Conservation (phyloP, 176 grass and related monocot species). For the Areca catechu region DNA sequence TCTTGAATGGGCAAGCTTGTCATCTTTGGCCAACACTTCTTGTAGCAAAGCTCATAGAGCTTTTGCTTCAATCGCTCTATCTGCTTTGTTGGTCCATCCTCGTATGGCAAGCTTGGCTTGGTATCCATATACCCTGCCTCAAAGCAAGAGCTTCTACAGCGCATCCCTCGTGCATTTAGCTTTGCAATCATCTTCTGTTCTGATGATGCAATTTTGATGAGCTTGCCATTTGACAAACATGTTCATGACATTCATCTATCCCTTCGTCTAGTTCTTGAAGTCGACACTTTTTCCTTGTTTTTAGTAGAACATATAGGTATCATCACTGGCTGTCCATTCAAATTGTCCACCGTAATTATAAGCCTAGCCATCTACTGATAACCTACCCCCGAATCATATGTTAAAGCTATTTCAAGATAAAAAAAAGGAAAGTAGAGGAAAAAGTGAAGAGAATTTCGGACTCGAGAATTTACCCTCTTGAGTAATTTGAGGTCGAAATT, state of each 20-base stretch:
- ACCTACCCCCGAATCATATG: slow-evolving; percentile 15
- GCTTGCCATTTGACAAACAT: slow-evolving; percentile 35
- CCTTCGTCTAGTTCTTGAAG: slow-evolving; percentile 46
- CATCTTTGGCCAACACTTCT: not conserved
- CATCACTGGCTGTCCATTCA: slow-evolving; percentile 64
- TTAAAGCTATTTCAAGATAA: not conserved
- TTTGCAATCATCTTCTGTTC: slow-evolving; percentile 65
- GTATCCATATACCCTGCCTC: not conserved
- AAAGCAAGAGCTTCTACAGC: slow-evolving; percentile 26
- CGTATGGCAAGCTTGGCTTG: not conserved
- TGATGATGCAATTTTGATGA: slow-evolving; percentile 51
- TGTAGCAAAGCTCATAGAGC: slow-evolving; percentile 46
- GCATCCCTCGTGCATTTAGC: slow-evolving; percentile 68
- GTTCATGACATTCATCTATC: slow-evolving; percentile 34
- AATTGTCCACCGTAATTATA: slow-evolving; percentile 57
- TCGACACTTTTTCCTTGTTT: slow-evolving; percentile 43
- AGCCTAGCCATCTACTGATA: slow-evolving; percentile 45
- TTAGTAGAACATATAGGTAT: slow-evolving; percentile 45
- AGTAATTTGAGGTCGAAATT: slow-evolving; percentile 59
- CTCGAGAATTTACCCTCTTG: slow-evolving; percentile 37
- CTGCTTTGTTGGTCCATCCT: slow-evolving; percentile 25
- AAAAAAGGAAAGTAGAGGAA: not conserved
- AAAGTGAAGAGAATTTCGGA: not conserved
- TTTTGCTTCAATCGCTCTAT: slow-evolving; percentile 50
- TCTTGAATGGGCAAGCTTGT: no score